Conservation (phyloP, 257 asterid genomes). For the Ehretia macrophylla region DNA sequence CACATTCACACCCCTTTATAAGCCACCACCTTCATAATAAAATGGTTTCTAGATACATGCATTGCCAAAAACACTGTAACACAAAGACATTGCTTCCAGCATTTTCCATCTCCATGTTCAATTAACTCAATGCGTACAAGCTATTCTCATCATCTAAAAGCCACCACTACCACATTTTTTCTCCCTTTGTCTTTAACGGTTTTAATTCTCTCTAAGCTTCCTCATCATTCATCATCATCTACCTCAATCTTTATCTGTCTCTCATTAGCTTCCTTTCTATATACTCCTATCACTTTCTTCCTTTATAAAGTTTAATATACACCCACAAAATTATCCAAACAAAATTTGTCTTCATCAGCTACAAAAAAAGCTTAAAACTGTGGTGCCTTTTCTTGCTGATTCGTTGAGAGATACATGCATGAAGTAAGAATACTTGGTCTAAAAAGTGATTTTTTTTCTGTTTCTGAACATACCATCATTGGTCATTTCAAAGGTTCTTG, state of each 20-base stretch:
- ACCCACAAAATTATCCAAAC: constrained; percentile 3
- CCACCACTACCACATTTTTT: constrained; percentile 17
- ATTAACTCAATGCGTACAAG: constrained; percentile 82
- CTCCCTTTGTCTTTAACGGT: constrained; percentile 36
- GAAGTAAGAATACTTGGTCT: constrained; percentile 4
- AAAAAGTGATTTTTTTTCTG: too few relatives aligned
- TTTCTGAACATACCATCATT: too few relatives aligned
- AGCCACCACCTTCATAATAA: background rate
- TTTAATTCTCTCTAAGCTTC: constrained; percentile 57
- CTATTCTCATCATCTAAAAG: constrained; percentile 30
- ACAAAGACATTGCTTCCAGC: constrained; percentile 76
- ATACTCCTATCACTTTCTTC: constrained; percentile 3
- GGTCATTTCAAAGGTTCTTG: too few relatives aligned
- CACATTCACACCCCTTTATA: too few relatives aligned
- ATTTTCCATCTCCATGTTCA: constrained; percentile 39
- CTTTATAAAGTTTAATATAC: background rate
- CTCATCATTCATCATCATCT: constrained; percentile 39
- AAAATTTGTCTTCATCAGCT: background rate
- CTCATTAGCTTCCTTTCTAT: constrained; percentile 18
- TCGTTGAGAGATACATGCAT: background rate
- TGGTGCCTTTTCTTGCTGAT: constrained; percentile 5
- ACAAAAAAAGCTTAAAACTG: background rate
- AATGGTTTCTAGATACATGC: background rate
- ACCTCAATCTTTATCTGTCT: constrained; percentile 19
- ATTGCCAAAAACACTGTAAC: constrained; percentile 2